phyloP scores from a whole-genome alignment of 2,329 filamentous ascomycete genomes.

The Clonostachys solani region DNA sequence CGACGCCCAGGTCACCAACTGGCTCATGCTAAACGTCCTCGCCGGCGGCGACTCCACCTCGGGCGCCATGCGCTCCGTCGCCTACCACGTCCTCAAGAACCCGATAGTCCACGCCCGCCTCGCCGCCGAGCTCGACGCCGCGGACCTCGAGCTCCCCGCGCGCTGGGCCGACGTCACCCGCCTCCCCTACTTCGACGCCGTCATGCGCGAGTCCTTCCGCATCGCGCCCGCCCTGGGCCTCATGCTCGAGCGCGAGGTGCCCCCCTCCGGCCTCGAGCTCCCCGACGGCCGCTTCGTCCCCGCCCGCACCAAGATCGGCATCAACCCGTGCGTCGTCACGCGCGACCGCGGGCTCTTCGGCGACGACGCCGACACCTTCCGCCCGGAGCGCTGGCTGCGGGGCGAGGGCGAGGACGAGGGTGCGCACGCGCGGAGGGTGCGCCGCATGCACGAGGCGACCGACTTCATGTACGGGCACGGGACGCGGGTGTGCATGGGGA shows the following conservation, averaged over 20 bases:
- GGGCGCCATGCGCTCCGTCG: constrained; percentile 20
- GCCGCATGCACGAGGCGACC: constrained; percentile 26
- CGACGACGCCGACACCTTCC: constrained; percentile 34
- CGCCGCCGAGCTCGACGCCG: constrained; percentile 30
- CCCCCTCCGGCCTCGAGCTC: constrained; percentile 26
- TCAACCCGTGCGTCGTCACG: constrained; percentile 32
- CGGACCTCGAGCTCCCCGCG: constrained; percentile 12
- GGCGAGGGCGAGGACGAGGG: constrained; percentile 20
- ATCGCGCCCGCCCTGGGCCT: constrained; percentile 43
- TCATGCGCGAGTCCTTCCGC: constrained; percentile 44
- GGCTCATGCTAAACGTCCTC: constrained; percentile 10
- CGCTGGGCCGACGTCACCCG: constrained; percentile 14
- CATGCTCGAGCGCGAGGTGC: constrained; percentile 45
- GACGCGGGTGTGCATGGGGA: constrained; percentile 30
- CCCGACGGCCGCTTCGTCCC: constrained; percentile 28
- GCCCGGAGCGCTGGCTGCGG: constrained; percentile 43
- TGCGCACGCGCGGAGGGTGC: constrained; percentile 22
- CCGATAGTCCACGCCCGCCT: constrained; percentile 16
- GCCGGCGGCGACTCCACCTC: constrained; percentile 31
- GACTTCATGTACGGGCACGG: constrained; percentile 32
- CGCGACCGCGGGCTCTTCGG: constrained; percentile 36
- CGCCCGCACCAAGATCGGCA: constrained; percentile 29
- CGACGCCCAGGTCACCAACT: constrained; percentile 9
- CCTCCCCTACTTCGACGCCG: constrained; percentile 41
- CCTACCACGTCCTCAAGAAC: constrained; percentile 29